phyloP scores from a whole-genome alignment of 139 green algal genomes.

The Yamagishiella unicocca region DNA sequence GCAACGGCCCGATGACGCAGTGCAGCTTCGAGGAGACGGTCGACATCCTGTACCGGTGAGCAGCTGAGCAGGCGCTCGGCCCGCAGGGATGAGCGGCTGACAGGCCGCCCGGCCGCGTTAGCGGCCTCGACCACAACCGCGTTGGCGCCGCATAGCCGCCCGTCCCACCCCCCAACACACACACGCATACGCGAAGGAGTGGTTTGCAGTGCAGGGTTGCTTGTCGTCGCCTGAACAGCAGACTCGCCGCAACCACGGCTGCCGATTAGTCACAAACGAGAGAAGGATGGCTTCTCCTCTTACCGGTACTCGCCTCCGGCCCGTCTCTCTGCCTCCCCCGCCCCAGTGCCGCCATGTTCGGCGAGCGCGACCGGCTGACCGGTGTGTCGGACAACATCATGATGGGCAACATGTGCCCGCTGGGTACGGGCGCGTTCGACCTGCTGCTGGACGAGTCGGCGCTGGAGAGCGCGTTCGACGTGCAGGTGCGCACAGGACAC shows the following conservation, averaged over 20 bases:
- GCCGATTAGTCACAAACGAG: no score
- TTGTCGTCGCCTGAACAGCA: no score
- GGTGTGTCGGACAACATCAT: slow-evolving; percentile 98
- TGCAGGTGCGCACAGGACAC: slow-evolving; percentile 72
- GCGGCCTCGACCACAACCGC: no score
- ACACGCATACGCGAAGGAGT: no score
- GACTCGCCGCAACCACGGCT: no score
- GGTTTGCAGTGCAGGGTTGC: no score
- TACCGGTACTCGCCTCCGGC: not conserved
- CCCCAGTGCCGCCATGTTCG: slow-evolving; percentile 56
- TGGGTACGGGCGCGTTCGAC: slow-evolving; percentile 94
- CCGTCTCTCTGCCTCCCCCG: no score
- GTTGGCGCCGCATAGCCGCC: no score
- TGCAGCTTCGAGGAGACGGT: slow-evolving; percentile 99
- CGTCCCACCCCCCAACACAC: no score
- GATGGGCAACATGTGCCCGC: slow-evolving; percentile 90
- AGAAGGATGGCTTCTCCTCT: no score
- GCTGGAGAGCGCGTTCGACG: slow-evolving; percentile 91
- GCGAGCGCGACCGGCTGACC: slow-evolving; percentile 63
- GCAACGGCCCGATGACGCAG: slow-evolving; percentile 92
- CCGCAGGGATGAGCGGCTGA: no score
- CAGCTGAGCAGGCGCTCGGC: not conserved
- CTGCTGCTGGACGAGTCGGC: slow-evolving; percentile 93
- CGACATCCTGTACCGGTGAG: slow-evolving; percentile 95
- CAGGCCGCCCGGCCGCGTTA: no score